Percentiles rank a stretch among this genome's conserved stretches.
phyloP scores from a whole-genome alignment of 768 basidiomycete species.

The Crassisporium funariophilum region DNA sequence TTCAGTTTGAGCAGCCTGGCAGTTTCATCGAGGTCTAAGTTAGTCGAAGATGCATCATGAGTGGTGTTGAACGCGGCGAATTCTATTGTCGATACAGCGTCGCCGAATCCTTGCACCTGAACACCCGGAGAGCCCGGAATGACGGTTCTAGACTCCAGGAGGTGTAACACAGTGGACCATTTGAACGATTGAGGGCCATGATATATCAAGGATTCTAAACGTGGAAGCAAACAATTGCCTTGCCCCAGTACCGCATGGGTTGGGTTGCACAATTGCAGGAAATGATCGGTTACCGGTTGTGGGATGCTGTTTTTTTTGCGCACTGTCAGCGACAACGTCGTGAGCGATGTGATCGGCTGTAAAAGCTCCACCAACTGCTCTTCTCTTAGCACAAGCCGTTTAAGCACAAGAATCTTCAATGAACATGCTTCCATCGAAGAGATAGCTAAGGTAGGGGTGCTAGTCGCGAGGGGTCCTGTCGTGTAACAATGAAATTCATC shows the following conservation, averaged over 20 bases:
- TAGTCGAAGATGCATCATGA: too few relatives aligned
- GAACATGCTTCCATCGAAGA: too few relatives aligned
- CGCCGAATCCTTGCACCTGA: too few relatives aligned
- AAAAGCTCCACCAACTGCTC: too few relatives aligned
- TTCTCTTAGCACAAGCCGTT: too few relatives aligned
- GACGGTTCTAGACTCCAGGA: constrained; percentile 11
- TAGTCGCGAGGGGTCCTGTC: constrained; percentile 8
- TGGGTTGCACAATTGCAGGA: constrained; percentile 3
- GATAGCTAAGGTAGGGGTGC: constrained; percentile 9
- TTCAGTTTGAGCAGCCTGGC: too few relatives aligned
- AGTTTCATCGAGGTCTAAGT: too few relatives aligned
- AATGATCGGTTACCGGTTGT: constrained; percentile 3
- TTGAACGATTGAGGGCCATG: constrained; percentile 11
- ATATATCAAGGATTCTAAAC: constrained; percentile 5
- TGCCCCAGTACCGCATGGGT: neutral
- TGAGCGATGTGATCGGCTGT: constrained; percentile 2
- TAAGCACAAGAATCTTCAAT: too few relatives aligned
- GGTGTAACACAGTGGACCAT: constrained; percentile 6
- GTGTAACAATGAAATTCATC: constrained; percentile 9
- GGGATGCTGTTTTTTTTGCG: neutral
- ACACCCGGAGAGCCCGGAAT: neutral
- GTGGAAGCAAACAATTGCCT: constrained; percentile 1
- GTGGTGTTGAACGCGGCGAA: too few relatives aligned
- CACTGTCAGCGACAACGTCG: neutral
- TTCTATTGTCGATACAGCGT: too few relatives aligned